Base-by-base conservation (phyloP, 1,139 yeast species). In the Candida pseudocylindracea region DNA sequence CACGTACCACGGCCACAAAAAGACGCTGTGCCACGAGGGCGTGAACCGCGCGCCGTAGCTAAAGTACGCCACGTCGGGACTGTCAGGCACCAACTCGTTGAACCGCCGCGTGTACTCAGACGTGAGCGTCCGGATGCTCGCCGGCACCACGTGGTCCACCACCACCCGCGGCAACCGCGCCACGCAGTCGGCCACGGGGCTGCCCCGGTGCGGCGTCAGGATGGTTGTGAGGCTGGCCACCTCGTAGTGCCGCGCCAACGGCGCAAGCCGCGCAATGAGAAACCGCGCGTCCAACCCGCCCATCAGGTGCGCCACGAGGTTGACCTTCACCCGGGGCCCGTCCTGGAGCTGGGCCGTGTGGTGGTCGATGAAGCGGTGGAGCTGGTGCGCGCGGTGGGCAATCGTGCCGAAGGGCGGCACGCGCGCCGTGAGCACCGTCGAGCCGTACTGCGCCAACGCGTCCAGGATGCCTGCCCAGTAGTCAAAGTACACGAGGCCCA, bases 221-320 rank as follows among this genome's bases (percentile, higher is more conserved):
- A 83, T 62, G 0, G 95, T 81, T 1, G 94, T 80, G 25, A 83
- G 53, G 31, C 92, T 75, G 2, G 62, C 67, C 6, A 76, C 70
- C 41, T 67, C 51, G 41, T 67, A 76, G 33, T 62, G 55, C 28
- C 40, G 33, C 11, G 36, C 52, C 20, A 43, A 39, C 29, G 53
- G 57, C 15, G 58, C 53, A 11, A 74, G 48, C 34, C 64, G 54
- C 0, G 80, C 63, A 2, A 80, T 75, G 41, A 83, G 51, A 45
- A 73, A 79, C 33, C 95, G 53, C 29, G 85, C 68, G 47, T 83
- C 95, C 30, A 83, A 53, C 0, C 95, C 95, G 8, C 95, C 95
- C 94, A 83, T 81, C 0, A 93, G 80, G 46, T 83, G 95, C n/a
- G 92, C 91, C 13, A 83, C 60, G 29, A 83, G 50, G 45, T 83